A percentile compares a stretch with the other conserved stretches of the same genome.
Conservation (phyloP, 2,329 filamentous ascomycete species). For the Harringtonia lauricola region DNA sequence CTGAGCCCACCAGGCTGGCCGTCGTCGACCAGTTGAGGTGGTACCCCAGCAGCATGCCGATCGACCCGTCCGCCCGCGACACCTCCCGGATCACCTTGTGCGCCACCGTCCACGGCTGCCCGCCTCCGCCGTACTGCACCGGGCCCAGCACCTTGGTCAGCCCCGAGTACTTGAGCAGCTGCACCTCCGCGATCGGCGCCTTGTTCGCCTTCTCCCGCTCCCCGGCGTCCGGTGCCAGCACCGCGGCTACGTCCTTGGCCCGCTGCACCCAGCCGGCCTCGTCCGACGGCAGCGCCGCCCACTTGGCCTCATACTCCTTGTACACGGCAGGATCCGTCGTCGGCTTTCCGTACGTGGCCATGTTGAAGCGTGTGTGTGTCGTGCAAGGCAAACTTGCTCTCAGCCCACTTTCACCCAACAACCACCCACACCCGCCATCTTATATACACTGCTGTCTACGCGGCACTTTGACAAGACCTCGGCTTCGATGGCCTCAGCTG, state of each 20-base stretch:
- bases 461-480: too few relatives aligned
- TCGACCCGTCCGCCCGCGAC: slow-evolving; percentile 52
- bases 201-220: slow-evolving; percentile 26
- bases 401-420: too few relatives aligned
- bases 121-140: slow-evolving; percentile 30
- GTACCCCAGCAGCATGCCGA: slow-evolving; percentile 56
- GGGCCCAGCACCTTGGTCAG: slow-evolving; percentile 27
- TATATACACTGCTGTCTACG: too few relatives aligned
- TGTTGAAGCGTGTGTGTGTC: too few relatives aligned
- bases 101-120: slow-evolving; percentile 34
- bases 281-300: slow-evolving; percentile 21
- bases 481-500: too few relatives aligned
- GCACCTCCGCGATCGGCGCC: slow-evolving; percentile 27
- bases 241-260: slow-evolving; percentile 24
- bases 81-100: slow-evolving; percentile 52
- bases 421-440: too few relatives aligned
- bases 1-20: slow-evolving; percentile 46
- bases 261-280: slow-evolving; percentile 25
- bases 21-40: slow-evolving; percentile 54
- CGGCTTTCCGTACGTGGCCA: not conserved
- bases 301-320: slow-evolving; percentile 23
- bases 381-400: too few relatives aligned
- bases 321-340: slow-evolving; percentile 26
- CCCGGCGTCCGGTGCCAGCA: slow-evolving; percentile 23
- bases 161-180: slow-evolving; percentile 28